Evolutionary conservation across 2,329 filamentous ascomycete species (phyloP), one percentile per base, ranked within the genome.

Genomic region (Neobulgaria alba): DNA sequence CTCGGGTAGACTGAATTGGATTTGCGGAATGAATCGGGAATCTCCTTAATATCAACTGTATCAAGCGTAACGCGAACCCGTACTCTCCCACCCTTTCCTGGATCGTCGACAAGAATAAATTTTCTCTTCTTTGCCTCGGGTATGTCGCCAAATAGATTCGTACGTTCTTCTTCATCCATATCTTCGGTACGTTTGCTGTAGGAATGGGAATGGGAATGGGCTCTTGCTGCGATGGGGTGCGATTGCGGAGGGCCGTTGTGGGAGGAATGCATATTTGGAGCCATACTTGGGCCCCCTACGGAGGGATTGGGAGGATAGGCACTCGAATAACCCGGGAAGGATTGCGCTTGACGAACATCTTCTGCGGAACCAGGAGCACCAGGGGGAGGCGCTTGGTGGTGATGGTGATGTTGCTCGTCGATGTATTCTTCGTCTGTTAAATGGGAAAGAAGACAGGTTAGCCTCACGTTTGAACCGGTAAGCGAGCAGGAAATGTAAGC

Each of bases 101-200:
- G 80, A 61, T 96, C 90, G 51, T 95, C 89, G 19, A 96, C 88
- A 8, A 96, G 76, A 53, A 96, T 95, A 63, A 96, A 96, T 64
- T 95, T 96, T 59, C 90, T 83, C 57, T 87, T 86, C 67, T 94
- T 95, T 38, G 82, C 80, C 56, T 92, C 87, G 1, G 89, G 88
- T 38, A 95, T 75, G 51, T 92, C 83, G 36, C 87, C 86, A 61
- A 95, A 95, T 33, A 95, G 75, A 36, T 79, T 78, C 12, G 79
- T 74, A 38, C 82, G 67, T 46, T 76, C 73, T 57, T 63, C 54
- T 60, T 63, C 55, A 57, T 61, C 48, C 56, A 61, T 37, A 51
- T 50, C 44, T 58, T 59, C 33, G 63, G 64, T 29, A 64, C 43
- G 37, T 31, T 51, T 50, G 10, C 39, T 36, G 19, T 48, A 45